Conservation (phyloP, 768 basidiomycete genomes). For the Pleurotus salmoneostramineus region DNA sequence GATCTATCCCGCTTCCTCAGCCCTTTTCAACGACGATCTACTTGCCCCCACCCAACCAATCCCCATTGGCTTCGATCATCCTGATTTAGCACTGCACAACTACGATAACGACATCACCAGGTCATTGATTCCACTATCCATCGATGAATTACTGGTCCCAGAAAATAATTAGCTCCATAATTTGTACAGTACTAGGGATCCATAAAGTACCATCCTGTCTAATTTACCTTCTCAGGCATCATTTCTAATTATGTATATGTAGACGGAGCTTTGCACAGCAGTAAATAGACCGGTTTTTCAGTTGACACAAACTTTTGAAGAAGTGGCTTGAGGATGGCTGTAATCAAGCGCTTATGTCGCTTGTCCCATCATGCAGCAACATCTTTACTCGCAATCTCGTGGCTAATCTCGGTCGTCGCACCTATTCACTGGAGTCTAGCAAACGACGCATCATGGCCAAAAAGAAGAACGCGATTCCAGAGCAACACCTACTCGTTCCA, state of each 20-base stretch:
- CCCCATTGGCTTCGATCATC: neutral
- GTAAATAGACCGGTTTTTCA: neutral
- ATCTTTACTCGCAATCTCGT: neutral
- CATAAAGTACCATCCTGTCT: neutral
- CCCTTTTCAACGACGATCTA: too few relatives aligned
- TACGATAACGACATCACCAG: neutral
- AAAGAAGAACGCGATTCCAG: slow-evolving; percentile 31
- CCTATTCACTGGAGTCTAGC: neutral
- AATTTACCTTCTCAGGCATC: neutral
- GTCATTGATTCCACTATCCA: neutral
- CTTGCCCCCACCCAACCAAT: neutral
- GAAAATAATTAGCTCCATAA: neutral
- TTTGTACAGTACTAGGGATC: neutral
- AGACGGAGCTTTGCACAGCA: neutral
- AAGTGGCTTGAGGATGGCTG: neutral
- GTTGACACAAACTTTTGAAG: neutral
- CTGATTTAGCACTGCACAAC: neutral
- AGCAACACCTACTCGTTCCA: slow-evolving; percentile 34
- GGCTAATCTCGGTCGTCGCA: neutral
- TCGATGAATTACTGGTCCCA: neutral
- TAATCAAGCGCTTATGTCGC: neutral
- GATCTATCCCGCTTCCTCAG: too few relatives aligned
- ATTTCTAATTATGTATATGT: neutral
- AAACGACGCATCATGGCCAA: slow-evolving; percentile 27
- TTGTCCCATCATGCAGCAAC: neutral